phyloP scores from a whole-genome alignment of 371 early-diverging fungal genomes.

The Basidiobolus meristosporus region DNA sequence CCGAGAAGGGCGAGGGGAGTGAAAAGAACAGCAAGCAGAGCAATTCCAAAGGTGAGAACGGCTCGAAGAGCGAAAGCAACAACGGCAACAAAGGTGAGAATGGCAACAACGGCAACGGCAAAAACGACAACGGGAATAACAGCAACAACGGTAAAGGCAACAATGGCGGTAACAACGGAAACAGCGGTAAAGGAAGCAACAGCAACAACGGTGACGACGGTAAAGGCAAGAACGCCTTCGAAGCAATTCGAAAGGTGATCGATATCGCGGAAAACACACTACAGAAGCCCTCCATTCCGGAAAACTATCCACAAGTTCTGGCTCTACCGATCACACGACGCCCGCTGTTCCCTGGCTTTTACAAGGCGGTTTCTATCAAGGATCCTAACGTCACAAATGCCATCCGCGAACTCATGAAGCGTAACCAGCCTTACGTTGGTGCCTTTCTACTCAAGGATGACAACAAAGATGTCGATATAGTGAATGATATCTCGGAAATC shows the following conservation, averaged over 20 bases:
- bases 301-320: slow-evolving; percentile 75
- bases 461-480: slow-evolving; percentile 62
- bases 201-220: background rate
- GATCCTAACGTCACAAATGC: slow-evolving; percentile 81
- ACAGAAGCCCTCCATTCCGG: slow-evolving; percentile 61
- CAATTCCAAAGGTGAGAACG: too few relatives aligned
- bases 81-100: too few relatives aligned
- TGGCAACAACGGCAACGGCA: too few relatives aligned
- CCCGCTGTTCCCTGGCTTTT: slow-evolving; percentile 91
- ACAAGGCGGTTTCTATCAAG: slow-evolving; percentile 89
- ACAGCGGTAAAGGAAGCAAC: background rate
- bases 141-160: too few relatives aligned
- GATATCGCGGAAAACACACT: slow-evolving; percentile 25
- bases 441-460: slow-evolving; percentile 85
- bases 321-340: slow-evolving; percentile 85
- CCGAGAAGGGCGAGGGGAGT: too few relatives aligned
- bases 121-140: too few relatives aligned
- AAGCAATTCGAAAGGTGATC: background rate
- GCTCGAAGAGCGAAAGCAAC: too few relatives aligned
- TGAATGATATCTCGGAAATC: slow-evolving; percentile 54
- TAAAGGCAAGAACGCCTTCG: background rate
- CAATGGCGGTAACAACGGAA: background rate
- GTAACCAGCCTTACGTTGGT: slow-evolving; percentile 86
- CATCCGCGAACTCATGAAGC: slow-evolving; percentile 73
- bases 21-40: too few relatives aligned